A percentile compares a stretch with the other conserved stretches of the same genome.
phyloP scores from a whole-genome alignment of 2,329 filamentous ascomycete species.

The Epichloe brachyelytri region DNA sequence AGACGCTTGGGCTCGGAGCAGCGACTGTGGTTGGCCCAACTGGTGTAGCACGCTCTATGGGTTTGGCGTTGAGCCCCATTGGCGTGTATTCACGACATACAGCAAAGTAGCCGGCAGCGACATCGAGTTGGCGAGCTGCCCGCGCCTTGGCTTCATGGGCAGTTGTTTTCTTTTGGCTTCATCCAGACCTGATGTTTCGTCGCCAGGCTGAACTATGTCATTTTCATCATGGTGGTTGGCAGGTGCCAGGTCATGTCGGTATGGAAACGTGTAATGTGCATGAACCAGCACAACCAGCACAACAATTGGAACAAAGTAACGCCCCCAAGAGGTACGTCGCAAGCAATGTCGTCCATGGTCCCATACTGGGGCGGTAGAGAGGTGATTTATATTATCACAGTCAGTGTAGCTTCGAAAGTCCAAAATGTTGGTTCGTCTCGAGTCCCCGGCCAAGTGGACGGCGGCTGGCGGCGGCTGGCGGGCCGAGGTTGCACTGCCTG shows the following conservation, averaged over 20 bases:
- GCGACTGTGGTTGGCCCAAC: conserved; percentile 62
- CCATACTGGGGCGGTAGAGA: conserved; percentile 25
- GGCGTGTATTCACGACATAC: conserved; percentile 87
- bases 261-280: conserved; percentile 55
- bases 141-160: conserved; percentile 47
- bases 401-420: background rate
- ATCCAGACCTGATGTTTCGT: conserved; percentile 53
- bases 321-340: conserved; percentile 74
- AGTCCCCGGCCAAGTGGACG: background rate
- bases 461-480: background rate
- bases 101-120: conserved; percentile 87
- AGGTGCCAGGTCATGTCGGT: conserved; percentile 27
- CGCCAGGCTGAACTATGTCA: conserved; percentile 42
- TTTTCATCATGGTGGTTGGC: conserved; percentile 16
- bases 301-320: conserved; percentile 70
- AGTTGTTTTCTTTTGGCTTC: conserved; percentile 40
- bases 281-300: conserved; percentile 48
- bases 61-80: conserved; percentile 83
- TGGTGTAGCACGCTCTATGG: conserved; percentile 73
- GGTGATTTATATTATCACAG: background rate
- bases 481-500: background rate
- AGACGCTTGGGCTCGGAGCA: conserved; percentile 80
- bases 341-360: conserved; percentile 45
- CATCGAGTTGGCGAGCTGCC: conserved; percentile 52
- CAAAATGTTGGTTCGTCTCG: background rate